Conservation (phyloP, 805 yeast species). For the Vanderwaltozyma polyspora region DNA sequence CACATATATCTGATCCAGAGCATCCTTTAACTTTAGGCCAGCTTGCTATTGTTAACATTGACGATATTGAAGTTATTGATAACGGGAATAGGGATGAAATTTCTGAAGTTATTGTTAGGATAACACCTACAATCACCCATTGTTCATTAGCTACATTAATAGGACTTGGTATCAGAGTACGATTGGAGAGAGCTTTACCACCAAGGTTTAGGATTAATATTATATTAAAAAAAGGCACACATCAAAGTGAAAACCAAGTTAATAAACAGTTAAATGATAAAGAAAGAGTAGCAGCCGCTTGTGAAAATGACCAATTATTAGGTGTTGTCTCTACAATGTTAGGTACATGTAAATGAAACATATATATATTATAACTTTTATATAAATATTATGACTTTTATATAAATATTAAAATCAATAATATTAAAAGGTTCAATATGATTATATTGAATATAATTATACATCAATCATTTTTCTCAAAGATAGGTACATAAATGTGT, state of each 20-base stretch:
- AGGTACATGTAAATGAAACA: slow-evolving; percentile 48
- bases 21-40: slow-evolving; percentile 94
- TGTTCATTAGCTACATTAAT: slow-evolving; percentile 93
- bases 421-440: too few species aligned
- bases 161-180: slow-evolving; percentile 86
- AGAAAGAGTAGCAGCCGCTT: slow-evolving; percentile 96
- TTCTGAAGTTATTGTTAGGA: slow-evolving; percentile 67
- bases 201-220: slow-evolving; percentile 72
- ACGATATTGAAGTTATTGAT: slow-evolving; percentile 64
- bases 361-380: not conserved
- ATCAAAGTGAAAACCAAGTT: slow-evolving; percentile 91
- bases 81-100: slow-evolving; percentile 41
- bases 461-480: not conserved
- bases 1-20: slow-evolving; percentile 90
- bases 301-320: slow-evolving; percentile 87
- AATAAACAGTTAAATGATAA: slow-evolving; percentile 95
- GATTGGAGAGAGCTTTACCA: slow-evolving; percentile 82
- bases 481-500: slow-evolving; percentile 1
- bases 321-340: slow-evolving; percentile 91
- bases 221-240: slow-evolving; percentile 79
- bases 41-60: slow-evolving; percentile 79
- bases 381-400: too few species aligned
- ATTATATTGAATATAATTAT: too few species aligned
- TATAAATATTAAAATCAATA: too few species aligned
- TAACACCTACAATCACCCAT: slow-evolving; percentile 96